These are phyloP conservation scores for Naematelia aurantialba DNA, from an alignment of 768 basidiomycete species.

Conservation along the genomic window DNA sequence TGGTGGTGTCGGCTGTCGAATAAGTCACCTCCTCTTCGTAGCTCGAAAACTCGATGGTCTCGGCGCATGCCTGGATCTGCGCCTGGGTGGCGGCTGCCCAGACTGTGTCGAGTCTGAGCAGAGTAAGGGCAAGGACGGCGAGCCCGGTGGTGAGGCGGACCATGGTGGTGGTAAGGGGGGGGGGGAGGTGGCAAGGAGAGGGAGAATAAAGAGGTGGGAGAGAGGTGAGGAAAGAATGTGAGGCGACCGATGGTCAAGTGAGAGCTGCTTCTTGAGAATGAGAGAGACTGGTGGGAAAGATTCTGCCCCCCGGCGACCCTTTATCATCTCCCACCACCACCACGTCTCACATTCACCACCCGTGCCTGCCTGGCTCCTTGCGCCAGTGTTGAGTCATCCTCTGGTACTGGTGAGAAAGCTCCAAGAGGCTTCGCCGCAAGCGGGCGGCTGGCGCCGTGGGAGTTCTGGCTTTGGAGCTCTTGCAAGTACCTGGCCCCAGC, in stretches of 20 bases:
- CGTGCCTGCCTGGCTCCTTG: too few relatives aligned
- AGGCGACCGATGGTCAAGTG: too few relatives aligned
- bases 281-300: not conserved
- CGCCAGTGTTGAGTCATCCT: too few relatives aligned
- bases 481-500: too few relatives aligned
- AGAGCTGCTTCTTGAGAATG: too few relatives aligned
- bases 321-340: too few relatives aligned
- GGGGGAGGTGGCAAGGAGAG: not conserved
- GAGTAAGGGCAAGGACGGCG: not conserved
- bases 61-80: conserved; percentile 9
- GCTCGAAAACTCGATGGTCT: conserved; percentile 2
- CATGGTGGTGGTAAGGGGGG: not conserved
- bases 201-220: not conserved
- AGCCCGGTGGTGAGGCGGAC: not conserved
- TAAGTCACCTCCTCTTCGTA: conserved; percentile 3
- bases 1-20: conserved; percentile 4
- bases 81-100: conserved; percentile 1
- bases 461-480: too few relatives aligned
- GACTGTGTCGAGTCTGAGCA: not conserved
- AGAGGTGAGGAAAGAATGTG: not conserved
- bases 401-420: not conserved
- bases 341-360: too few relatives aligned
- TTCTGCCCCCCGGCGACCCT: too few relatives aligned
- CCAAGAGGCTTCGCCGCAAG: not conserved
- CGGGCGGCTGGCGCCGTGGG: not conserved